Percentiles rank a stretch among this genome's conserved stretches.
phyloP scores from a whole-genome alignment of 2,329 filamentous ascomycete species.

The Xylaria digitata region DNA sequence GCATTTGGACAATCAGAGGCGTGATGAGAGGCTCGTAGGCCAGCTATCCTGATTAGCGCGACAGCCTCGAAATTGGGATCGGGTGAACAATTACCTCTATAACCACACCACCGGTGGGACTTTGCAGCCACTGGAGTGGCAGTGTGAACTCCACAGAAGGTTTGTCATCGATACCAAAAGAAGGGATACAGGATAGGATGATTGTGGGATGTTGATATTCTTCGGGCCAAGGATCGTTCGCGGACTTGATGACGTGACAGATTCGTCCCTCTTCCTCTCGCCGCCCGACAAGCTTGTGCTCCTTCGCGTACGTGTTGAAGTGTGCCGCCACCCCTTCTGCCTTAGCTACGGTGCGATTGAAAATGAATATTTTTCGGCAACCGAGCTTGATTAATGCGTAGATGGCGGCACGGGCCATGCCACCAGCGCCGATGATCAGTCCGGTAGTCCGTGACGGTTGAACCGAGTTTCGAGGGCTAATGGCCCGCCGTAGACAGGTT shows the following conservation, averaged over 20 bases:
- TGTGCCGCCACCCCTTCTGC: constrained; percentile 73
- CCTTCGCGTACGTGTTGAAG: constrained; percentile 67
- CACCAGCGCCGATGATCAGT: constrained; percentile 71
- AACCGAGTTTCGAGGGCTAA: constrained; percentile 74
- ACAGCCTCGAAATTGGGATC: background rate
- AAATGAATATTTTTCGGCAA: constrained; percentile 77
- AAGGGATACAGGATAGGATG: constrained; percentile 77
- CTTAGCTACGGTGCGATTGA: constrained; percentile 72
- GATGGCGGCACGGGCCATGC: constrained; percentile 79
- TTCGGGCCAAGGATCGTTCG: constrained; percentile 71
- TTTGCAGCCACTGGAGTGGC: constrained; percentile 75
- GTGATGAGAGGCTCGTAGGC: constrained; percentile 79
- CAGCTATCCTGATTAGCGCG: constrained; percentile 53
- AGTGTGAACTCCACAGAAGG: constrained; percentile 76
- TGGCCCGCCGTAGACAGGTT: constrained; percentile 71
- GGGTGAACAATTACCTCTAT: constrained; percentile 63
- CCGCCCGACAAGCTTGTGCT: constrained; percentile 49
- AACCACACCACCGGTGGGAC: constrained; percentile 77
- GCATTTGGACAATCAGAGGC: constrained; percentile 74
- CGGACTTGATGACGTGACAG: constrained; percentile 67
- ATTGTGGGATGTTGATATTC: constrained; percentile 73
- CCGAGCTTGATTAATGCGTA: constrained; percentile 80
- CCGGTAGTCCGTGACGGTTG: constrained; percentile 64
- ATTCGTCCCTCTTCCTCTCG: constrained; percentile 54
- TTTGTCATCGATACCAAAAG: constrained; percentile 68